Percentiles rank a stretch among this genome's conserved stretches.
These are phyloP conservation scores for Vitis hybrid DNA, from an alignment of 177 flowering plant genomes.

Conservation along the genomic window DNA sequence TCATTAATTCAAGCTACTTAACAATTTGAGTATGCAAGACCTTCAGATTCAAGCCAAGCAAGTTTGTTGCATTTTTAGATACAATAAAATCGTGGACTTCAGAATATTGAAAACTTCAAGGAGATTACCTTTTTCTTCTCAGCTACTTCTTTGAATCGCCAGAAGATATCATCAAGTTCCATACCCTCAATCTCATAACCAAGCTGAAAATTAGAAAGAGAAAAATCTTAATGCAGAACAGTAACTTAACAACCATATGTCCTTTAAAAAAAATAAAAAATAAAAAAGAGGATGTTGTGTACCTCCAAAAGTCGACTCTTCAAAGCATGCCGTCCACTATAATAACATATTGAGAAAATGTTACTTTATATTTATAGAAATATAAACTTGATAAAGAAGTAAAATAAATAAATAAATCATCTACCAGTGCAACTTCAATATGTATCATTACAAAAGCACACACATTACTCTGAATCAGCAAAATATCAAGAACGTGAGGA, in stretches of 20 bases:
- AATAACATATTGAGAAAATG: background rate
- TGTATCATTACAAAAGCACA: background rate
- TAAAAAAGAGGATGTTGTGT: background rate
- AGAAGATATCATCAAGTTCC: constrained; percentile 74
- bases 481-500: background rate
- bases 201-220: constrained; percentile 46
- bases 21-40: background rate
- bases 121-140: constrained; percentile 80
- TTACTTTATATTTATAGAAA: background rate
- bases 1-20: no score
- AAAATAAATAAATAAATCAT: background rate
- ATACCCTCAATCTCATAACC: constrained; percentile 76
- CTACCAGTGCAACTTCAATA: background rate
- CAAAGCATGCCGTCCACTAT: constrained; percentile 96
- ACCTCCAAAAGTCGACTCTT: constrained; percentile 77
- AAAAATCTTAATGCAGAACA: background rate
- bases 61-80: no score
- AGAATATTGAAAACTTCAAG: background rate
- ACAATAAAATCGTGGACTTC: background rate
- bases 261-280: background rate
- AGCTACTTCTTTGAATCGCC: constrained; percentile 95
- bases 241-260: background rate
- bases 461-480: background rate
- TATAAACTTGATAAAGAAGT: background rate
- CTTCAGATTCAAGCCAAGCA: background rate